Evolutionary conservation across 2,329 filamentous ascomycete genomes (phyloP).

Genomic region (Cordyceps militaris): DNA sequence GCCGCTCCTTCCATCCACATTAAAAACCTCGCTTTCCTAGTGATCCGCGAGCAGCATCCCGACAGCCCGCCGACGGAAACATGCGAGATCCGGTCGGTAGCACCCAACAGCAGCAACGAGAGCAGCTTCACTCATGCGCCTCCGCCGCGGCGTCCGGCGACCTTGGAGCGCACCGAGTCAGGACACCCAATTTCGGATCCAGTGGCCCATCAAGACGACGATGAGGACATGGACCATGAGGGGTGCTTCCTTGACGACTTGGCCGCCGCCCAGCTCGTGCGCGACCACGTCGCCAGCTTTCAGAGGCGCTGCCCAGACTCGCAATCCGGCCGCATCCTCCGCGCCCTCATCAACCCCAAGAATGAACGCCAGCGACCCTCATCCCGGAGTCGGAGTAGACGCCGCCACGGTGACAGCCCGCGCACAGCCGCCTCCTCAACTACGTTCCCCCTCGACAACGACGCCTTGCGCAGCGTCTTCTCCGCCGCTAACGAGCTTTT

Average conservation of each 20-base stretch:
- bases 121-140: conserved; percentile 16
- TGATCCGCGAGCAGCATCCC: conserved; percentile 30
- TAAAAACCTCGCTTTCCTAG: conserved; percentile 30
- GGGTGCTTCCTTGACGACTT: conserved; percentile 34
- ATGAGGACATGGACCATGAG: conserved; percentile 19
- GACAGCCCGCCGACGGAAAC: background rate
- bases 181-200: conserved; percentile 41
- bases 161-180: conserved; percentile 43
- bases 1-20: conserved; percentile 22
- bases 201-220: conserved; percentile 22
- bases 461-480: conserved; percentile 51
- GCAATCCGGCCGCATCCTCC: conserved; percentile 50
- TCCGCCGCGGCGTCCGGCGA: conserved; percentile 12
- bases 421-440: conserved; percentile 26
- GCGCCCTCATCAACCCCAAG: conserved; percentile 45
- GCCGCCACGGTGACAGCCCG: background rate
- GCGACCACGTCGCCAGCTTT: conserved; percentile 38
- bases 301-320: conserved; percentile 41
- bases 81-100: background rate
- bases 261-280: conserved; percentile 42
- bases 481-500: conserved; percentile 56
- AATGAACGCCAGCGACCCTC: background rate
- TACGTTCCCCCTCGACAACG: conserved; percentile 49
- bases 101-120: background rate
- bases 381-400: background rate